Evolutionary conservation across 2,329 filamentous ascomycete species (phyloP), one percentile per base, ranked within the genome.

Genomic region (Didymosphaeria variabile): DNA sequence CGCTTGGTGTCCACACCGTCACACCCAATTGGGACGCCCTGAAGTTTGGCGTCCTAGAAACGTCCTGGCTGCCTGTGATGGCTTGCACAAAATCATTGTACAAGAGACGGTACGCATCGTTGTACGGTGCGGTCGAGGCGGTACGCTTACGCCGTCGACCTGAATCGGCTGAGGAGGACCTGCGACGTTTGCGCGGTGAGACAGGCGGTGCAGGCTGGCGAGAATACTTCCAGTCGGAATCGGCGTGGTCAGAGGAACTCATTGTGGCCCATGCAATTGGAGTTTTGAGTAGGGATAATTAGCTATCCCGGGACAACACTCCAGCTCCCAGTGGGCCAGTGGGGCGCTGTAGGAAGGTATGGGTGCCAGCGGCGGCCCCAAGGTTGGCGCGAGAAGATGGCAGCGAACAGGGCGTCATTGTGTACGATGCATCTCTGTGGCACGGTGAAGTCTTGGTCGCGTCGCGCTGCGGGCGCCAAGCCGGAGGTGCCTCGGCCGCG

Each of bases 1-100:
- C 94, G 1, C 80, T 68, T 0, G 84, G 62, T 0, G 86, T 88
- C 94, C 94, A 98, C 12, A 79, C 67, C 0, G 89, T 88, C 29
- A 87, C 82, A 23, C 93, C 93, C 54, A 93, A 79, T 69, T 93
- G 91, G 1, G 85, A 59, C 84, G 38, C 79, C 54, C 51, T 75
- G 60, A 59, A 66, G 46, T 36, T 13, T 36, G 49, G 57, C 15
- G 49, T 36, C 21, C 53, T 49, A 8, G 46, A 23, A 26, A 63
- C 59, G 44, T 73, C 71, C 42, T 66, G 68, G 23, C 9, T 23
- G 3, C 62, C 49, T 17, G 66, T 67, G 1, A 66, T 67, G 15
- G 61, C 59, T 21, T 31, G 54, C 12, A 79, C 70, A 3, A 65
- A 51, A n/a, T 72, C 60, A 57, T 79, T 79, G 64, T 73, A 77